Base-by-base conservation (phyloP, 1,284 basidiomycete genomes). In the Ustilago trichophora region DNA sequence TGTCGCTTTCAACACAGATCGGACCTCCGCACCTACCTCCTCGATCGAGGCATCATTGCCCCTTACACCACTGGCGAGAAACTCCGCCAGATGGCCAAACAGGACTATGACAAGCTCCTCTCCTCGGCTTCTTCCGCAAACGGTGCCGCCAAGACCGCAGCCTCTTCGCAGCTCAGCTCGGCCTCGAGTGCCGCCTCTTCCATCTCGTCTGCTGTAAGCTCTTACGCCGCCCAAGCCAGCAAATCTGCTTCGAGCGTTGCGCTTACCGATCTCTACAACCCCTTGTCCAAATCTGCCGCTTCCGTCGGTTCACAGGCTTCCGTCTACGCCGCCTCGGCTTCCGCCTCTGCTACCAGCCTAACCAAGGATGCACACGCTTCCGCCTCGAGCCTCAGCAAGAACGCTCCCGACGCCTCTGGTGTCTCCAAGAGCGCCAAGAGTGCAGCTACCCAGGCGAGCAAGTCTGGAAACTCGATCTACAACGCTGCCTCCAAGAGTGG, bases 1-100 rank as follows among this genome's bases (percentile, higher is more conserved):
- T n/a, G n/a, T n/a, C n/a, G n/a, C n/a, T n/a, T n/a, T n/a, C n/a
- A 2, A 3, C 1, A 18, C 48, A 69, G 65, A 21, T 74, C 70
- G 16, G 66, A 71, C 43, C 67, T 81, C 16, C 79, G 79, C 24
- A 63, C 71, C 32, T 81, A 78, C 62, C 70, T 81, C 13, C 73
- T 80, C 16, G 78, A 81, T 45, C 73, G 77, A 13, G 78, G 78
- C 57, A 71, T 80, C 54, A 65, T 80, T 22, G 72, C 79, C 13
- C 79, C 79, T 34, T 64, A 65, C 45, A 69, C 69, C 31, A 78
- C 68, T 7, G 58, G 64, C 35, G 79, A 81, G 56, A 64, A 78
- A 57, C 71, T 81, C 10, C 71, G 75, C 16, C 56, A 63, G 48
- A 49, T 78, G 31, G 79, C 79, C 44, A 66, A 72, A 45, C 64